Evolutionary conservation across 106 monocot genomes (phyloP).

Genomic region (Phalaenopsis equestris): DNA sequence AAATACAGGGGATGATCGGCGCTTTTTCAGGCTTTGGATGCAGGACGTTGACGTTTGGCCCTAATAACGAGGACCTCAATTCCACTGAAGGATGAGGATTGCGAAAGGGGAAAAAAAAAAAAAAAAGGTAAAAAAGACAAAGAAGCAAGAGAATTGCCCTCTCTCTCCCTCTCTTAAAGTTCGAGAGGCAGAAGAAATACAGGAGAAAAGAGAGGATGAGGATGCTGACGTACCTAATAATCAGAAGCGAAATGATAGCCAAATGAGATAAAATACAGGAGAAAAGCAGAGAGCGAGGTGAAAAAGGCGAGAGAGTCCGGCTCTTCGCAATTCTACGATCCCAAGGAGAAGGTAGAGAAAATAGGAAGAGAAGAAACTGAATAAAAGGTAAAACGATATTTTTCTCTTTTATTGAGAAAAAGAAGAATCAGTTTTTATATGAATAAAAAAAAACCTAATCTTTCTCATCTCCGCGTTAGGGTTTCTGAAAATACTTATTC

Average conservation of each 20-base stretch:
- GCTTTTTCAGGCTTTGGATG: no score
- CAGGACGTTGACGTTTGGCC: no score
- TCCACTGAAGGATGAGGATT: no score
- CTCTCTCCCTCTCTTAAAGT: neutral
- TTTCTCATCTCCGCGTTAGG: neutral
- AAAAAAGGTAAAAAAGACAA: no score
- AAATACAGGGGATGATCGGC: no score
- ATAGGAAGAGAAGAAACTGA: neutral
- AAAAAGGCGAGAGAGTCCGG: neutral
- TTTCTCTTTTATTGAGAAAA: no score
- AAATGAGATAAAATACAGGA: neutral
- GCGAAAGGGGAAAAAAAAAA: no score
- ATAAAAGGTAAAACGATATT: neutral
- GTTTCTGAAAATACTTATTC: neutral
- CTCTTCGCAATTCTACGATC: neutral
- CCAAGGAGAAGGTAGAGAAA: neutral
- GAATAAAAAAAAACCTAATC: neutral
- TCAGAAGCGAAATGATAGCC: constrained; percentile 1
- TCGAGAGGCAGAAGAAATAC: neutral
- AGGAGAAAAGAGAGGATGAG: neutral
- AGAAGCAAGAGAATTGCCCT: neutral
- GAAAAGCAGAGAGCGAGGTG: neutral
- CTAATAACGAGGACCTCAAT: no score
- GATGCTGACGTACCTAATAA: neutral
- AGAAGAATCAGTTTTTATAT: neutral